Conservation (phyloP, 768 basidiomycete genomes). For the Trametes cubensis region DNA sequence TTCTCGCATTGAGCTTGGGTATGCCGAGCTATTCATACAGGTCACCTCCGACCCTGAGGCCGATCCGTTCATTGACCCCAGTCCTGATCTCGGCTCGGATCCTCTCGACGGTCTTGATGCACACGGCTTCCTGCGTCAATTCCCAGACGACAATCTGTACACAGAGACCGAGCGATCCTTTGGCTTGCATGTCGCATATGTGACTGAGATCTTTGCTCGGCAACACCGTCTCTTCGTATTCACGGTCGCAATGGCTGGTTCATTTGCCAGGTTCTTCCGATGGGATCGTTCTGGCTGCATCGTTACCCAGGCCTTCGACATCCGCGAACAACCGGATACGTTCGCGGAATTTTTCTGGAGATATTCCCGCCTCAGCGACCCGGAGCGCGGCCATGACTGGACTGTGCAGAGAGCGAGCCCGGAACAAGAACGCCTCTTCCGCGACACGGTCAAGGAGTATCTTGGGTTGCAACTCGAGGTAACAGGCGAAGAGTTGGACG, state of each 20-base stretch:
- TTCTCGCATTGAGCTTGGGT: slow-evolving; percentile 3
- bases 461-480: neutral
- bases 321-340: slow-evolving; percentile 19
- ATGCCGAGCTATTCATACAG: slow-evolving; percentile 20
- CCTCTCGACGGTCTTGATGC: slow-evolving; percentile 23
- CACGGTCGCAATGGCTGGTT: slow-evolving; percentile 32
- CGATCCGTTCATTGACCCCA: slow-evolving; percentile 18
- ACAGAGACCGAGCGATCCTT: neutral
- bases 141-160: neutral
- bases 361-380: slow-evolving; percentile 25
- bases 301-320: slow-evolving; percentile 35
- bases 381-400: slow-evolving; percentile 32
- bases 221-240: slow-evolving; percentile 37
- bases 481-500: neutral
- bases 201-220: slow-evolving; percentile 16
- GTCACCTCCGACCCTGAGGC: neutral
- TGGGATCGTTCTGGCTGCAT: slow-evolving; percentile 39
- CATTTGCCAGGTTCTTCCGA: slow-evolving; percentile 34
- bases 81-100: neutral
- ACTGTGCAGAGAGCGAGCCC: slow-evolving; percentile 6
- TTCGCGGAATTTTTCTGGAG: slow-evolving; percentile 38
- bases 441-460: neutral
- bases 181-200: neutral
- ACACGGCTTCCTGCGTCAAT: slow-evolving; percentile 4
- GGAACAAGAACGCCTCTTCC: slow-evolving; percentile 7